Evolutionary conservation across 2,329 filamentous ascomycete species (phyloP), one percentile per base, ranked within the genome.

Genomic region (Knoxdaviesia proteae): DNA sequence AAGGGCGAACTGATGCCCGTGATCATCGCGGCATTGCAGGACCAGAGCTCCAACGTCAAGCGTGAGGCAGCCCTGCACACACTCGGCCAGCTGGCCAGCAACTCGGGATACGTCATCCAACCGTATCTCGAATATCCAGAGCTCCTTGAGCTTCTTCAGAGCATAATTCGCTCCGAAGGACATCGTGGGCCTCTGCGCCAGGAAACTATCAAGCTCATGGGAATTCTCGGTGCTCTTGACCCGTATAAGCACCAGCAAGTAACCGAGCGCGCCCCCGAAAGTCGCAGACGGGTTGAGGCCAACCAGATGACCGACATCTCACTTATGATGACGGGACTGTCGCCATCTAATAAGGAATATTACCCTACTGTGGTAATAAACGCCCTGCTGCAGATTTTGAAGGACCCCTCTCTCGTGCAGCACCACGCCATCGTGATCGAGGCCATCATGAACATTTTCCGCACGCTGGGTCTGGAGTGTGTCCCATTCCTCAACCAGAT

Each of bases 351-450:
- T 54, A 94, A 98, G 54, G 90, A 98, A 53, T 98, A 98, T 59
- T 98, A 94, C 54, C 90, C 90, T 1, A 98, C 90, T 0, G 86
- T 98, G 11, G 90, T 94, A 39, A 94, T 98, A 56, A 94, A 94
- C 53, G 92, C 90, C 2, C 69, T 98, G 7, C 76, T 98, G 53
- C 80, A 86, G 44, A 87, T 98, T 49, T 63, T 98, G 34, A 92
- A 88, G 53, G 90, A 98, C 51, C 77, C 78, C 31, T 96, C 90
- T 0, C 67, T 98, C 5, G 74, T 80, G 8, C 83, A 92, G 53
- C 88, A 94, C 52, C 92, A 98, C 53, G 88, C 86, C 4, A 77
- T 80, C 7, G 88, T 96, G 9, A 90, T 98, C 42, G 90, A 96
- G 57, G 90, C 90, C 5, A 92, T 98, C 52, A 96, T 98, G 77